Conservation (phyloP, 106 monocot genomes). For the Acanthochlamys bracteata region DNA sequence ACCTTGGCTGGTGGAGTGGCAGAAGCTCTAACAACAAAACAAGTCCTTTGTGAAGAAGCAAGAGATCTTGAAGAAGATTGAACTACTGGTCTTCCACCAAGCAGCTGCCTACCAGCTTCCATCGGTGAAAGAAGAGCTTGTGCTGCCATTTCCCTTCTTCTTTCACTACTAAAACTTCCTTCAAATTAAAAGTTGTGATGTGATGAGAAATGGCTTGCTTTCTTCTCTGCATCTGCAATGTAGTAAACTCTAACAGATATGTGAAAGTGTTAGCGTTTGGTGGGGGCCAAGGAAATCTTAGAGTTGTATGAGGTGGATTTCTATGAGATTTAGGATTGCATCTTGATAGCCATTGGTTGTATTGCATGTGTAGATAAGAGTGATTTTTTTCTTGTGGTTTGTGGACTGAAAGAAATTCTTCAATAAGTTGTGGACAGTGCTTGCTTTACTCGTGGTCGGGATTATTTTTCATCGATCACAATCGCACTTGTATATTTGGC, state of each 20-base stretch:
- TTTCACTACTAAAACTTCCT: not conserved
- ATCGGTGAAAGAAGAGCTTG: constrained; percentile 85
- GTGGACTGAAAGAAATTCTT: too few relatives aligned
- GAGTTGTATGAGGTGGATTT: not conserved
- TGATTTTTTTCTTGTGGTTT: not conserved
- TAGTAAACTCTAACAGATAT: not conserved
- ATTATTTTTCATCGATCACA: too few relatives aligned
- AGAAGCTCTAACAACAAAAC: constrained; percentile 66
- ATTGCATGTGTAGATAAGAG: not conserved
- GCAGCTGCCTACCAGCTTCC: constrained; percentile 73
- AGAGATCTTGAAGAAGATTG: constrained; percentile 25
- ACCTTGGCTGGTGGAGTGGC: constrained; percentile 85
- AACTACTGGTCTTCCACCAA: constrained; percentile 61
- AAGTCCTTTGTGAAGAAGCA: constrained; percentile 26
- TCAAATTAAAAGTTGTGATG: not conserved
- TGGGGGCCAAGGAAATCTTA: constrained; percentile 5
- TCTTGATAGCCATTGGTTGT: not conserved
- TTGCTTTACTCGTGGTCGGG: too few relatives aligned
- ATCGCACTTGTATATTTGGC: too few relatives aligned
- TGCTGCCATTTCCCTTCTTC: constrained; percentile 34
- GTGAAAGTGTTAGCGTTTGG: not conserved
- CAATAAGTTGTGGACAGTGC: too few relatives aligned
- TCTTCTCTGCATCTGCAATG: not conserved
- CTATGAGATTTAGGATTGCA: not conserved
- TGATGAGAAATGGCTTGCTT: not conserved